phyloP scores from a whole-genome alignment of 2,329 filamentous ascomycete genomes.

The Claviceps sp. region DNA sequence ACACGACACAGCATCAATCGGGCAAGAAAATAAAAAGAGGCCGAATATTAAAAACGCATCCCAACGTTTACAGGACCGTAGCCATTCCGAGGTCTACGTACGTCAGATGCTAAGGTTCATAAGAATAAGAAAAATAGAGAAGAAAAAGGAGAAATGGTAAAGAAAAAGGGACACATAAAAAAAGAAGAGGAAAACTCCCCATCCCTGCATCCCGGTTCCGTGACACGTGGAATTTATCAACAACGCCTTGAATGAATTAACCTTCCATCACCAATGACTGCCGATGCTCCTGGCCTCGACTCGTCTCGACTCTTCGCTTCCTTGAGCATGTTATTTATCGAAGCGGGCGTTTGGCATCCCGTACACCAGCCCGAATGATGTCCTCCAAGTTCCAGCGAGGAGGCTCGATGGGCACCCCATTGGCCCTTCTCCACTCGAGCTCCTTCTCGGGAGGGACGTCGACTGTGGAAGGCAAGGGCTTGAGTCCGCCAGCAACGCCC shows the following conservation, averaged over 20 bases:
- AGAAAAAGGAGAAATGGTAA: slow-evolving; percentile 2
- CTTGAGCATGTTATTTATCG: slow-evolving; percentile 31
- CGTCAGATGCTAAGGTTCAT: slow-evolving; percentile 8
- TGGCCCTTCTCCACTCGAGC: slow-evolving; percentile 48
- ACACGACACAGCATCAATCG: neutral
- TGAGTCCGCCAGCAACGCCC: slow-evolving; percentile 77
- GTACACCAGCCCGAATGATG: slow-evolving; percentile 59
- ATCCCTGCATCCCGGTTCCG: neutral
- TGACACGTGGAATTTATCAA: neutral
- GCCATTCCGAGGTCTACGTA: slow-evolving; percentile 5
- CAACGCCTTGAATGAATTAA: neutral
- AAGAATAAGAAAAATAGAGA: neutral
- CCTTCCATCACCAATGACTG: neutral
- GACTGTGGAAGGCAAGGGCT: slow-evolving; percentile 60
- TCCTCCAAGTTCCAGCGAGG: slow-evolving; percentile 81
- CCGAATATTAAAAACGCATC: neutral
- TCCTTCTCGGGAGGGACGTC: slow-evolving; percentile 59
- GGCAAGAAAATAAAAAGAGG: neutral
- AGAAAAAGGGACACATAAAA: neutral
- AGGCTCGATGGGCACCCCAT: slow-evolving; percentile 54
- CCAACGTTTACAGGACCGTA: neutral
- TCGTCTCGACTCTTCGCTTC: slow-evolving; percentile 1
- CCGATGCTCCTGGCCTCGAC: neutral
- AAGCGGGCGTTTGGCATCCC: slow-evolving; percentile 62
- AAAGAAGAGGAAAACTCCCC: slow-evolving; percentile 7